These are phyloP conservation scores for Phialemonium atrogriseum DNA, from an alignment of 2,329 filamentous ascomycete genomes.

Conservation along the genomic window DNA sequence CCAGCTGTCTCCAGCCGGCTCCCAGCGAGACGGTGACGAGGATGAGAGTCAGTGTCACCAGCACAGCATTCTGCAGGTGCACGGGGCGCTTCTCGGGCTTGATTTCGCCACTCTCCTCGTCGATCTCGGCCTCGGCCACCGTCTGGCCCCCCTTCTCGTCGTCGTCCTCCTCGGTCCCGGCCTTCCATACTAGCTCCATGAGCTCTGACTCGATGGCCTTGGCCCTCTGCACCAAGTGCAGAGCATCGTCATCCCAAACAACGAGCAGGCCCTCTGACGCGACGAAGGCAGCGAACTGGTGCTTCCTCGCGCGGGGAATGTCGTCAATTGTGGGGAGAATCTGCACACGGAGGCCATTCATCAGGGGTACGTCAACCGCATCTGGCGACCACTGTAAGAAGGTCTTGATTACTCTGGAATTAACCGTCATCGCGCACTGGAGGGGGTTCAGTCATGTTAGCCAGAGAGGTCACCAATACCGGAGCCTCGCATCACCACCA, in stretches of 20 bases:
- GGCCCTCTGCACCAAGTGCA: constrained; percentile 61
- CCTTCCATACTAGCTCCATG: constrained; percentile 69
- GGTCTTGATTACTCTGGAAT: constrained; percentile 70
- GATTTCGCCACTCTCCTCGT: constrained; percentile 63
- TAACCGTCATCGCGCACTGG: constrained; percentile 72
- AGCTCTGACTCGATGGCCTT: constrained; percentile 67
- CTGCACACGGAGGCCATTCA: constrained; percentile 69
- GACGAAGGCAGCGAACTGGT: constrained; percentile 75
- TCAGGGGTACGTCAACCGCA: constrained; percentile 65
- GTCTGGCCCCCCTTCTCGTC: constrained; percentile 44
- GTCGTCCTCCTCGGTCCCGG: constrained; percentile 40
- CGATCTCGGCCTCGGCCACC: constrained; percentile 48
- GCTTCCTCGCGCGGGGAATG: constrained; percentile 61
- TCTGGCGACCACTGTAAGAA: constrained; percentile 67
- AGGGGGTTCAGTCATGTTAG: neutral
- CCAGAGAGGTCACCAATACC: neutral
- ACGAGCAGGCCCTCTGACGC: constrained; percentile 62
- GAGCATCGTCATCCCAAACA: constrained; percentile 76
- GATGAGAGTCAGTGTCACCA: constrained; percentile 59
- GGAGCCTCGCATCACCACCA: no score
- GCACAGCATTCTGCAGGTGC: constrained; percentile 60
- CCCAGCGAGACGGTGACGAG: constrained; percentile 60
- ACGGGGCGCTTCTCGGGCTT: constrained; percentile 57
- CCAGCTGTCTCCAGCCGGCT: constrained; percentile 60
- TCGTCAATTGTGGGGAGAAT: constrained; percentile 66